Conservation (phyloP, 208 protist genomes). For the Crithidia sp. region DNA sequence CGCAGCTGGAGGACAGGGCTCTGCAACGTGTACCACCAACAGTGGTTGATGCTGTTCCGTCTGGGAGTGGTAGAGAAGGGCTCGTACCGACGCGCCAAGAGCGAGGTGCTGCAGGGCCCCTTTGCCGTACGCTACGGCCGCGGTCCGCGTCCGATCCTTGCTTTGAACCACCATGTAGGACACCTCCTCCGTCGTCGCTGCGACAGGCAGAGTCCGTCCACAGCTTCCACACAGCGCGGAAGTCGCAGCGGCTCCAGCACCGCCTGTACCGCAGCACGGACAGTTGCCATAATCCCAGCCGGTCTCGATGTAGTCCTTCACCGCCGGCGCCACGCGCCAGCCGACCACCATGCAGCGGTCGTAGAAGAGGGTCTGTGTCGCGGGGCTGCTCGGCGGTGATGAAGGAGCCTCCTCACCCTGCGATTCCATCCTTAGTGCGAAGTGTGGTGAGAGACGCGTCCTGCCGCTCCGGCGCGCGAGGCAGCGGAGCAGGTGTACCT, state of each 20-base stretch:
- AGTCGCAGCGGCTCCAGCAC: too few species aligned
- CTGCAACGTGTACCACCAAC: slow-evolving; percentile 58
- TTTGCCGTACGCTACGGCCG: slow-evolving; percentile 64
- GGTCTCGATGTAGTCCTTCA: slow-evolving; percentile 52
- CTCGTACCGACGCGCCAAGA: slow-evolving; percentile 36
- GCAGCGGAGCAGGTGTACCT: slow-evolving; percentile 71
- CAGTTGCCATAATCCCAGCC: slow-evolving; percentile 58
- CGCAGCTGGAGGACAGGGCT: background rate
- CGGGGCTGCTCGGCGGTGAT: background rate
- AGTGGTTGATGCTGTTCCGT: slow-evolving; percentile 47
- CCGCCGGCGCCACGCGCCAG: slow-evolving; percentile 42
- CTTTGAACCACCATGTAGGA: slow-evolving; percentile 45
- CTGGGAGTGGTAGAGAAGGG: slow-evolving; percentile 45
- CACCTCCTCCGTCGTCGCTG: slow-evolving; percentile 33
- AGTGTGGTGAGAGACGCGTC: slow-evolving; percentile 28
- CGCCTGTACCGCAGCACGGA: slow-evolving; percentile 9
- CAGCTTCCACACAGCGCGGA: slow-evolving; percentile 36
- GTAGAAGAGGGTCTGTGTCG: slow-evolving; percentile 11
- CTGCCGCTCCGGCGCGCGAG: slow-evolving; percentile 41
- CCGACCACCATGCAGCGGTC: slow-evolving; percentile 53
- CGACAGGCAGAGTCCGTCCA: slow-evolving; percentile 28
- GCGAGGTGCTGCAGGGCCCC: slow-evolving; percentile 35
- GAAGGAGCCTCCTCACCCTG: background rate
- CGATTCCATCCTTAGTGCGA: background rate
- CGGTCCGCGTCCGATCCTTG: slow-evolving; percentile 27